Evolutionary conservation across 495 filamentous ascomycete species (phyloP).

Genomic region (Diplogelasinospora grovesii): DNA sequence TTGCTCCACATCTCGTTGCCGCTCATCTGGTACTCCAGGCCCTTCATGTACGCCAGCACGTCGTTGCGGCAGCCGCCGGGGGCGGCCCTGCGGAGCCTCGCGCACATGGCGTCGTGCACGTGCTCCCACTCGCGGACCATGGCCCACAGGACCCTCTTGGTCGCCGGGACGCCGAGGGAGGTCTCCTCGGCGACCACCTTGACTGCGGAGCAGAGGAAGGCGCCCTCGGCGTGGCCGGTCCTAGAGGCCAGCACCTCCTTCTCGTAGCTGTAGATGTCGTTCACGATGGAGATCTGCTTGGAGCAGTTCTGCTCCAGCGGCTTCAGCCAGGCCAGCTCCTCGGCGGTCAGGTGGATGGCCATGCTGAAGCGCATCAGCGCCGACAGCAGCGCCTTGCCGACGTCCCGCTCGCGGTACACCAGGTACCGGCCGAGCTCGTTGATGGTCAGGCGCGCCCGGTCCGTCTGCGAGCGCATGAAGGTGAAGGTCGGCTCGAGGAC

Average conservation of each 20-base stretch:
- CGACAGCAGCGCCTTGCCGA: slow-evolving; percentile 4
- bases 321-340: background rate
- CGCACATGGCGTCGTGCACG: background rate
- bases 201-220: slow-evolving; percentile 2
- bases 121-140: slow-evolving; percentile 6
- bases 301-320: slow-evolving; percentile 5
- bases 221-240: background rate
- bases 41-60: background rate
- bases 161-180: background rate
- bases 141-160: background rate
- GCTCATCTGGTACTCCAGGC: slow-evolving; percentile 6
- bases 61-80: background rate
- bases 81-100: too few relatives aligned
- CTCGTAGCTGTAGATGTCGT: slow-evolving; percentile 6
- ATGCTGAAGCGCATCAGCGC: slow-evolving; percentile 4
- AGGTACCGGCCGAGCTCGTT: slow-evolving; percentile 2
- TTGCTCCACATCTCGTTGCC: slow-evolving; percentile 6
- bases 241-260: background rate
- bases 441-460: background rate
- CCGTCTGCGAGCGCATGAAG: slow-evolving; percentile 6
- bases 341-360: background rate
- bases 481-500: slow-evolving; percentile 2
- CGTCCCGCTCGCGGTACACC: slow-evolving; percentile 2
- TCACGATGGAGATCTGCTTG: slow-evolving; percentile 5
- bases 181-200: background rate